A percentile compares a stretch with the other conserved stretches of the same genome.
phyloP scores from a whole-genome alignment of 2,329 filamentous ascomycete species.

The Parastagonospora avenae region DNA sequence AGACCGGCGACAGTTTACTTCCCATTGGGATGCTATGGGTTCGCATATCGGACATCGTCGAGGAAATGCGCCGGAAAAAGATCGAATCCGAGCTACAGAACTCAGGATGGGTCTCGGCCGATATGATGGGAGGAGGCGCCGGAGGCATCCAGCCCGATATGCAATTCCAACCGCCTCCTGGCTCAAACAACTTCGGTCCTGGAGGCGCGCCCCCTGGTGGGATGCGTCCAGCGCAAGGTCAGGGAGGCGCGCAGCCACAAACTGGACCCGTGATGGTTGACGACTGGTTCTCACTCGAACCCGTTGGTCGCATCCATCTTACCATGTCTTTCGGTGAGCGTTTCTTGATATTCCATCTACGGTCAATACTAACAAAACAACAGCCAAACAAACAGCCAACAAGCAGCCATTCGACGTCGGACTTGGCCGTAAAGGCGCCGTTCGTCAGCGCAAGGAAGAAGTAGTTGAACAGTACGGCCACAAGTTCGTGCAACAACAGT shows the following conservation, averaged over 20 bases:
- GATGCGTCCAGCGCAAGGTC: conserved; percentile 35
- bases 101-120: conserved; percentile 95
- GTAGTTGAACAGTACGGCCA: conserved; percentile 98
- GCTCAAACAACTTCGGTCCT: conserved; percentile 44
- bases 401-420: conserved; percentile 83
- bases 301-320: conserved; percentile 88
- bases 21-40: conserved; percentile 97
- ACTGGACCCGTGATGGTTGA: conserved; percentile 70
- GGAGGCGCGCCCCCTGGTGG: conserved; percentile 46
- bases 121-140: conserved; percentile 78
- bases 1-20: conserved; percentile 82
- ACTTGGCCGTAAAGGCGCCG: conserved; percentile 91
- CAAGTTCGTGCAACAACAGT: conserved; percentile 98
- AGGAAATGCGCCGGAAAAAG: conserved; percentile 96
- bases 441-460: conserved; percentile 97
- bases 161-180: conserved; percentile 59
- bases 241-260: conserved; percentile 54
- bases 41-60: conserved; percentile 92
- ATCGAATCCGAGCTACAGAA: conserved; percentile 95
- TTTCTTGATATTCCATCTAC: not conserved
- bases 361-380: conserved; percentile 21
- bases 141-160: conserved; percentile 56
- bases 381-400: conserved; percentile 84
- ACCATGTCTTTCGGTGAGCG: conserved; percentile 78
- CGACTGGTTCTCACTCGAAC: conserved; percentile 96